phyloP scores from a whole-genome alignment of 169 alveolate species.

The Cryptosporidium ryanae region DNA sequence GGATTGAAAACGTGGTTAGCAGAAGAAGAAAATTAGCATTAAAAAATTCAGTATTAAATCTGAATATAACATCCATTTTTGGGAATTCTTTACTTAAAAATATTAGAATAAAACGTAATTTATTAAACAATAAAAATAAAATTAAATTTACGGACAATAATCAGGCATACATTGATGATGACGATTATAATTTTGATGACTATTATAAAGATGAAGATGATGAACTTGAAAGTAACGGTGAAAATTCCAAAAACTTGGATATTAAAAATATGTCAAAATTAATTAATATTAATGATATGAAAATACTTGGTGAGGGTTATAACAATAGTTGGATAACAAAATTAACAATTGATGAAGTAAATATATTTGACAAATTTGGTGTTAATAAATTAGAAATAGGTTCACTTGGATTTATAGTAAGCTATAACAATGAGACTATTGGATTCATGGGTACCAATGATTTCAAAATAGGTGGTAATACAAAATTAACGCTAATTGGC shows the following conservation, averaged over 20 bases:
- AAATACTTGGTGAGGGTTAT: slow-evolving; percentile 62
- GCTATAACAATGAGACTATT: slow-evolving; percentile 2
- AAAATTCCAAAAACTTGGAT: slow-evolving; percentile 7
- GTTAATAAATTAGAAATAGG: slow-evolving; percentile 47
- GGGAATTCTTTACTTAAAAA: slow-evolving; percentile 41
- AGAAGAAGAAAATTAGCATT: slow-evolving; percentile 14
- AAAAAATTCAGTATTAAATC: not conserved
- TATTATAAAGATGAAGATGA: slow-evolving; percentile 45
- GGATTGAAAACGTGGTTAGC: slow-evolving; percentile 28
- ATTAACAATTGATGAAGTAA: slow-evolving; percentile 10
- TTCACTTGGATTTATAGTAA: slow-evolving; percentile 33
- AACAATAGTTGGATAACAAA: slow-evolving; percentile 63
- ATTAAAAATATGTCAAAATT: slow-evolving; percentile 13
- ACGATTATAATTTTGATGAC: slow-evolving; percentile 54
- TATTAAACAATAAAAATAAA: slow-evolving; percentile 1
- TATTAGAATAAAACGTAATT: slow-evolving; percentile 5
- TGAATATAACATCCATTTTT: slow-evolving; percentile 22
- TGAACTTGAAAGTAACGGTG: not conserved
- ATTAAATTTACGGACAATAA: slow-evolving; percentile 13
- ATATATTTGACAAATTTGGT: slow-evolving; percentile 6
- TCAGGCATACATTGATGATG: slow-evolving; percentile 22
- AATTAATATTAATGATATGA: slow-evolving; percentile 8
- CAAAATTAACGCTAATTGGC: slow-evolving; percentile 21
- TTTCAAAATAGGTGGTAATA: slow-evolving; percentile 11
- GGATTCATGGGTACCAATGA: slow-evolving; percentile 63